These are phyloP conservation scores for Podosphaera leucotricha DNA, from an alignment of 2,329 filamentous ascomycete genomes.

Conservation along the genomic window DNA sequence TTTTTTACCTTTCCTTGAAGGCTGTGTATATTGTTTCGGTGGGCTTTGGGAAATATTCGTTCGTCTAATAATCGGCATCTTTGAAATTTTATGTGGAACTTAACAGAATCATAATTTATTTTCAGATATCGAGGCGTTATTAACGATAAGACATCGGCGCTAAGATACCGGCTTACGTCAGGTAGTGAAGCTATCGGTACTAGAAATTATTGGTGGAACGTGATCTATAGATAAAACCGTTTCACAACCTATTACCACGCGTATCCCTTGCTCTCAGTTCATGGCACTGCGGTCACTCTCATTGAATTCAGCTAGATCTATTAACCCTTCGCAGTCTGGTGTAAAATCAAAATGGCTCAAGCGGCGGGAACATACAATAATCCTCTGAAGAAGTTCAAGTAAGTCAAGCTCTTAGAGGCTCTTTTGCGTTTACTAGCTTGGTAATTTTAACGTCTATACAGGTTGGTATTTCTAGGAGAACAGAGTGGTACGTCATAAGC, in stretches of 20 bases:
- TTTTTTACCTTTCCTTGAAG: constrained; percentile 92
- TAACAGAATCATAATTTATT: too few species aligned
- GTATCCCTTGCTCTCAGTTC: background rate
- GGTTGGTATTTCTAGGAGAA: constrained; percentile 91
- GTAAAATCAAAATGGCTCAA: constrained; percentile 47
- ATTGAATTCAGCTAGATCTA: background rate
- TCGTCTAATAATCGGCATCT: constrained; percentile 15
- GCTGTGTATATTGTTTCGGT: constrained; percentile 63
- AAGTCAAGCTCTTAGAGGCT: constrained; percentile 11
- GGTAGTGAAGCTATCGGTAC: background rate
- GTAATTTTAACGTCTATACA: constrained; percentile 18
- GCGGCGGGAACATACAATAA: constrained; percentile 83
- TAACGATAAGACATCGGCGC: background rate
- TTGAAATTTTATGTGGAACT: background rate
- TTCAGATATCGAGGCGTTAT: too few species aligned
- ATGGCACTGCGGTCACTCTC: background rate
- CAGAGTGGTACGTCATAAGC: constrained; percentile 59
- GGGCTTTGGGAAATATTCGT: constrained; percentile 27
- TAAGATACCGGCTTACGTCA: background rate
- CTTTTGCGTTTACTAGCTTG: background rate
- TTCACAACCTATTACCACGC: background rate
- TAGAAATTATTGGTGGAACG: background rate
- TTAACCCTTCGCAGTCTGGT: background rate
- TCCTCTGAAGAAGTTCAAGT: constrained; percentile 99
- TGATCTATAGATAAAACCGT: background rate